Evolutionary conservation across 2,329 filamentous ascomycete genomes (phyloP).

Genomic region (Eutypella sp.): DNA sequence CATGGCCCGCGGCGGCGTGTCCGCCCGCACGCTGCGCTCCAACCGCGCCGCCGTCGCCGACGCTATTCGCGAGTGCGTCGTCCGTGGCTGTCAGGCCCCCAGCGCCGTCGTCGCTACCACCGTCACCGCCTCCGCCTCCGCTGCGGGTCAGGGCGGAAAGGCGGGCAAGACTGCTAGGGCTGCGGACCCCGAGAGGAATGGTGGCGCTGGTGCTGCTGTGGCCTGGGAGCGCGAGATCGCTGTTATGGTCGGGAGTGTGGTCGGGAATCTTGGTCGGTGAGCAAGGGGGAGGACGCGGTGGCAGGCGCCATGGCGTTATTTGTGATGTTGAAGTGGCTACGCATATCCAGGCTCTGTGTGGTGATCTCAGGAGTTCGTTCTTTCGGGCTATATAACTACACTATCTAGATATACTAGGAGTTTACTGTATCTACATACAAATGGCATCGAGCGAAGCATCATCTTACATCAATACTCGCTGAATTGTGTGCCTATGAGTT

Average conservation of each 20-base stretch:
- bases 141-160: no score
- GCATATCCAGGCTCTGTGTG: no score
- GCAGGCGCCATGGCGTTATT: neutral
- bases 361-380: no score
- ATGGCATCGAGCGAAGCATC: no score
- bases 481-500: no score
- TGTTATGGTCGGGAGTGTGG: constrained; percentile 86
- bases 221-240: constrained; percentile 91
- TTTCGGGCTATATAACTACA: no score
- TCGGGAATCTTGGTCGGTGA: constrained; percentile 50
- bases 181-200: constrained; percentile 40
- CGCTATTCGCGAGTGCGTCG: constrained; percentile 76
- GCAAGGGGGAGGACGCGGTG: neutral
- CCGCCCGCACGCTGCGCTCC: constrained; percentile 71
- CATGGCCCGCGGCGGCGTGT: constrained; percentile 73
- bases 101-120: constrained; percentile 42
- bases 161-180: constrained; percentile 35
- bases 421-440: no score
- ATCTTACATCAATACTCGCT: no score
- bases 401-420: no score
- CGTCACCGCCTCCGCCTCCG: no score
- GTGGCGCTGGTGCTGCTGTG: constrained; percentile 48
- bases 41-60: constrained; percentile 72
- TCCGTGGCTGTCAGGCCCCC: constrained; percentile 68
- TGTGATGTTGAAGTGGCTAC: no score